Conservation (phyloP, 345 rosid genomes). For the Corchorus olitorius region DNA sequence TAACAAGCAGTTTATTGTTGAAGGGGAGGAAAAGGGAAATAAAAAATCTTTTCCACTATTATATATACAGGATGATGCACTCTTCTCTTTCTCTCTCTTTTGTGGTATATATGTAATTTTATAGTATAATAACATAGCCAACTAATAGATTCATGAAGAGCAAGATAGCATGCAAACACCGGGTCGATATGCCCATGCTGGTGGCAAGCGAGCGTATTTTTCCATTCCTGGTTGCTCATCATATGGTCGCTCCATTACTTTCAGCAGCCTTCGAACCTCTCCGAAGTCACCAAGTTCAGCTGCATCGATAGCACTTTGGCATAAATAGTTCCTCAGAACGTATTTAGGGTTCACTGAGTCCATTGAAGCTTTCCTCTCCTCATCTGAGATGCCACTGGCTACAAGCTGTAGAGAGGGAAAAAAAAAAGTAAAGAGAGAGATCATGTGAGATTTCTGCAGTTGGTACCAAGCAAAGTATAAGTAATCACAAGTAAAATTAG, state of each 20-base stretch:
- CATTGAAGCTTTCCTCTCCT: constrained; percentile 79
- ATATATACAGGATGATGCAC: not conserved
- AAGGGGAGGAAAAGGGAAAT: not conserved
- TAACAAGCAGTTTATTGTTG: not conserved
- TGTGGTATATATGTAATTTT: constrained; percentile 2
- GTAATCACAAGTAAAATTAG: not conserved
- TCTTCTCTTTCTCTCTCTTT: not conserved
- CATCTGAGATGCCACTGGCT: constrained; percentile 66
- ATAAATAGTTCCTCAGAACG: constrained; percentile 83
- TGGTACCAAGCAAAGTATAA: too few relatives aligned
- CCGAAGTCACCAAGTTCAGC: constrained; percentile 88
- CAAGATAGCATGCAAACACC: constrained; percentile 99
- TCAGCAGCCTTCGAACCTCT: constrained; percentile 75
- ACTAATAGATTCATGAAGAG: constrained; percentile 59
- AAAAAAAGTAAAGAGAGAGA: not conserved
- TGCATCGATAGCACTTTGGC: constrained; percentile 92
- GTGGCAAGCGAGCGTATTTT: constrained; percentile 92
- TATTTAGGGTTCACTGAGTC: constrained; percentile 88
- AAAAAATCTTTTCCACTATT: not conserved
- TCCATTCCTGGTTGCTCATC: constrained; percentile 97
- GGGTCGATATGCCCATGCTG: constrained; percentile 98
- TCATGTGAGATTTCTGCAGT: not conserved
- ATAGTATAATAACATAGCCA: constrained; percentile 26
- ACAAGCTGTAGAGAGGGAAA: constrained; percentile 47
- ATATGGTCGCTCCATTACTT: constrained; percentile 74